These are phyloP conservation scores for Coniella lustricola DNA, from an alignment of 2,329 filamentous ascomycete genomes.

Conservation along the genomic window DNA sequence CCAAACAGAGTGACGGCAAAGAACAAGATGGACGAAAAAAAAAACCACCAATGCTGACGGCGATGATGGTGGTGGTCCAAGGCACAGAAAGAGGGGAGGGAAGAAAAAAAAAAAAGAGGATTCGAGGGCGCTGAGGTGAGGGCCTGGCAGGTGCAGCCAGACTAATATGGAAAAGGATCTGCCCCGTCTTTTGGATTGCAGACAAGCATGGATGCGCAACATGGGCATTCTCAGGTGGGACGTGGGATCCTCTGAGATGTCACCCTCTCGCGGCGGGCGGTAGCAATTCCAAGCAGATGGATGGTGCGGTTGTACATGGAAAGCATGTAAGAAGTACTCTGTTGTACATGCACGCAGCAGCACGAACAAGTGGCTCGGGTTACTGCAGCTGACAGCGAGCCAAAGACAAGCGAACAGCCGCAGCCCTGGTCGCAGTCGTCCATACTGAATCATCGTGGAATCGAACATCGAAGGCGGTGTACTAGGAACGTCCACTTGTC, in stretches of 20 bases:
- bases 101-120: conserved; percentile 4
- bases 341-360: too few species aligned
- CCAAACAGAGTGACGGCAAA: too few species aligned
- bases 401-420: too few species aligned
- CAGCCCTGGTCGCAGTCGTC: too few species aligned
- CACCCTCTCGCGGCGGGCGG: conserved; percentile 10
- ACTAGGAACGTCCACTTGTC: too few species aligned
- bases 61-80: background rate
- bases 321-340: too few species aligned
- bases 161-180: conserved; percentile 15
- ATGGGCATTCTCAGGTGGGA: conserved; percentile 3
- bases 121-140: conserved; percentile 5
- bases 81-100: background rate
- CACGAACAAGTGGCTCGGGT: too few species aligned
- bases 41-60: conserved; percentile 8
- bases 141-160: conserved; percentile 14
- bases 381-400: too few species aligned
- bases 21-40: background rate
- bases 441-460: too few species aligned
- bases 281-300: conserved; percentile 11
- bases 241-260: conserved; percentile 13
- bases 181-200: conserved; percentile 8
- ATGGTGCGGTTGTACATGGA: background rate
- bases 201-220: conserved; percentile 5
- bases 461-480: too few species aligned